These are phyloP conservation scores for Fraxinus xanthoxyloides DNA, from an alignment of 305 asterid genomes.

Conservation along the genomic window DNA sequence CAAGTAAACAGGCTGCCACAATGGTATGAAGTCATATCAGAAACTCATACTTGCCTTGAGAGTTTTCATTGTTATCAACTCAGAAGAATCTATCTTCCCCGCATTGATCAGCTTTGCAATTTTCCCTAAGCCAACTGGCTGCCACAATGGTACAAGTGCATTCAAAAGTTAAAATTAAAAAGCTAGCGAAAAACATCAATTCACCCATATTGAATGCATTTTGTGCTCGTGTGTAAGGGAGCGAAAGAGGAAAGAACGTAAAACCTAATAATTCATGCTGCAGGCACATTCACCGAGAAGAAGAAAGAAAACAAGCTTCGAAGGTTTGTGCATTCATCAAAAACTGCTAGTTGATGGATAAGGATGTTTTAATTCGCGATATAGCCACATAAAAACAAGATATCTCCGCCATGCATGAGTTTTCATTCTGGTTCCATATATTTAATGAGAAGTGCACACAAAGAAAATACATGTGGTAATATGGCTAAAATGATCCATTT, in stretches of 20 bases:
- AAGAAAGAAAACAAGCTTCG: not conserved
- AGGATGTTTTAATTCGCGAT: not conserved
- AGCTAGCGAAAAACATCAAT: not conserved
- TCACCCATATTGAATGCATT: not conserved
- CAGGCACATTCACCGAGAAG: not conserved
- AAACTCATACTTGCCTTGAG: slow-evolving; percentile 53
- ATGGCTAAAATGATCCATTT: not conserved
- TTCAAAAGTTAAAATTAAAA: not conserved
- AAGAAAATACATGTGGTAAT: not conserved
- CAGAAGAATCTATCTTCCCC: slow-evolving; percentile 95
- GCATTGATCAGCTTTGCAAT: slow-evolving; percentile 90
- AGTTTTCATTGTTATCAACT: slow-evolving; percentile 92
- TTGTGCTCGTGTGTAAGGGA: not conserved
- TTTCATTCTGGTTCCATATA: not conserved
- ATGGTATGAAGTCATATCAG: not conserved
- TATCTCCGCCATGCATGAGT: not conserved
- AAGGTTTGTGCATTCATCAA: not conserved
- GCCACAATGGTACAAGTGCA: slow-evolving; percentile 25
- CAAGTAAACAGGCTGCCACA: no score
- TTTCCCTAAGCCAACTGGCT: slow-evolving; percentile 97
- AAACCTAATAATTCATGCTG: not conserved
- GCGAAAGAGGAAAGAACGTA: not conserved
- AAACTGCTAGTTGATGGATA: not conserved
- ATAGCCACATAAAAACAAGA: not conserved
- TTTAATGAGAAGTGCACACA: not conserved